Base-by-base conservation (phyloP, 352 stramenopile species). In the Phytophthora pseudosyringae region DNA sequence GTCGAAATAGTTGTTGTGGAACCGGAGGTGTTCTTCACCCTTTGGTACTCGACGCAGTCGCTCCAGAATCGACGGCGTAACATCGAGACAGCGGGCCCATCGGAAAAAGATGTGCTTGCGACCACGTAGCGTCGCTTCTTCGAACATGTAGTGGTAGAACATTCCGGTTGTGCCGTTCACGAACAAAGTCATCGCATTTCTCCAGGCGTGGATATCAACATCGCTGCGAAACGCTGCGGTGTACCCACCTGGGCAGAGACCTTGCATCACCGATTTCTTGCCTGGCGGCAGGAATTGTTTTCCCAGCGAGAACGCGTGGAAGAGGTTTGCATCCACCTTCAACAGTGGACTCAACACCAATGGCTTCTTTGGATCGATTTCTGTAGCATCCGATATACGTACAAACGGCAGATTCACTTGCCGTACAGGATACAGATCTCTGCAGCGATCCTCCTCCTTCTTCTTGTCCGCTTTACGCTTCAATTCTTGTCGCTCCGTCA, bases 241-340 rank as follows among this genome's bases (percentile, higher is more conserved):
- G 1, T 52, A 64, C 25, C 74, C 68, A 41, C 46, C 48, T 5
- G 73, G 70, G 63, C 78, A 83, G 25, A 88, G 48, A 0, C 66
- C 79, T 41, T 82, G 68, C 71, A 92, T 83, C 46, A 87, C 66
- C 0, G 73, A 62, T 10, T 65, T 36, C 48, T 88, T 92, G 40
- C 81, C 71, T 11, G 67, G 67, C 3, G 83, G 83, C 39, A 76
- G 67, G 43, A 92, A 75, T 60, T 89, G 77, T 28, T 80, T 81
- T 11, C 79, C 79, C 1, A 92, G 52, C 43, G 76, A 86, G 8
- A 68, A 75, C 6, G 55, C 44, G 55, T 92, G 80, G 47, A 92
- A 92, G 3, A 45, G 28, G 0, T 54, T 56, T 12, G 81, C 18
- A 41, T 87, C 68, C 4, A 89, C 58, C 10, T 73, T 66, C 32